Percentiles rank a stretch among this genome's conserved stretches.
These are phyloP conservation scores for Ceratobasidium sp. DNA, from an alignment of 1,284 basidiomycete genomes.

Conservation along the genomic window DNA sequence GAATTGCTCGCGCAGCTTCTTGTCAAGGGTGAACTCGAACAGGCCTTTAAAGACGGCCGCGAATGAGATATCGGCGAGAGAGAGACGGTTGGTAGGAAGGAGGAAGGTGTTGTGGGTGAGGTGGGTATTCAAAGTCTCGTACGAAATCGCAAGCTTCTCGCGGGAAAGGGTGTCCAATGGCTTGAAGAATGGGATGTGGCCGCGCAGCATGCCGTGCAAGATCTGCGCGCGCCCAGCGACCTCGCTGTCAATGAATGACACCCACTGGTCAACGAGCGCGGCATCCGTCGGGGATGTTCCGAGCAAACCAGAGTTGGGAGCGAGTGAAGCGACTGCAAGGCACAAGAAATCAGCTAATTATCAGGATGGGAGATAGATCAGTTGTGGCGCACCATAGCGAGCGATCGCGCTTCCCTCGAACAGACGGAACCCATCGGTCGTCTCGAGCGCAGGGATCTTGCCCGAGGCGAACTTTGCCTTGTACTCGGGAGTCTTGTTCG, in stretches of 20 bases:
- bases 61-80: constrained; percentile 88
- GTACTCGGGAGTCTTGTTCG: constrained; percentile 85
- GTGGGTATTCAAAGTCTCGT: constrained; percentile 79
- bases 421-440: constrained; percentile 82
- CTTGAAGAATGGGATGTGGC: constrained; percentile 54
- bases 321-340: constrained; percentile 74
- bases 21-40: constrained; percentile 71
- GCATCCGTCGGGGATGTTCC: constrained; percentile 68
- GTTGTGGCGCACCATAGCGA: constrained; percentile 82
- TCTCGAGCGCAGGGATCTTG: constrained; percentile 88
- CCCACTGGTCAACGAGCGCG: constrained; percentile 78
- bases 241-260: constrained; percentile 73
- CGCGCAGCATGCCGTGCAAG: constrained; percentile 52
- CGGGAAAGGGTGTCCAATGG: constrained; percentile 65
- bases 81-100: constrained; percentile 91
- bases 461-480: constrained; percentile 84
- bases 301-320: constrained; percentile 76
- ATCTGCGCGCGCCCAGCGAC: constrained; percentile 57
- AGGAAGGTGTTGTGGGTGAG: constrained; percentile 89
- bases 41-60: constrained; percentile 71
- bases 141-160: constrained; percentile 68
- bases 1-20: constrained; percentile 72
- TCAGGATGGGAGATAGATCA: constrained; percentile 47
- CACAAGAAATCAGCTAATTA: constrained; percentile 41
- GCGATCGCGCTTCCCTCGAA: constrained; percentile 87